Base-by-base conservation (phyloP, 148 eudicot genomes). In the Camellia lanceoleosa region DNA sequence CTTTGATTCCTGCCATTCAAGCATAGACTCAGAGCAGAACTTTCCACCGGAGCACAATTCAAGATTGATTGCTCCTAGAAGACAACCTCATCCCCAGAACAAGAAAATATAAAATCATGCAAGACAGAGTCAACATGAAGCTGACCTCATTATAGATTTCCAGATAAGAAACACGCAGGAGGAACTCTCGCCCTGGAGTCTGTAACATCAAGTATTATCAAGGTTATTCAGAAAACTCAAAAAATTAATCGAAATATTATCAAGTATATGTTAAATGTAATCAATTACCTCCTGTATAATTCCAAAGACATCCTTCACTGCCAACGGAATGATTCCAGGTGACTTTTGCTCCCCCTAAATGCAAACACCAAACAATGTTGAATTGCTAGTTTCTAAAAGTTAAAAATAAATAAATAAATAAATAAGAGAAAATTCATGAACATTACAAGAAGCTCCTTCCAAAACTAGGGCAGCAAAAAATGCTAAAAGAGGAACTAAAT, bases 111-210 rank as follows among this genome's bases (percentile, higher is more conserved):
- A 65, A 67, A 75, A 60, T 60, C 19, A 46, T 23, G 16, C 42
- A 69, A 68, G 6, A 44, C 43, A 68, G n/a, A 56, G 38, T 19
- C 59, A 77, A 11, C 30, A 23, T 23, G 46, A 80, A 67, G 63
- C 91, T 78, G 30, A 93, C 97, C 97, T 93, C 97, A 70, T 93
- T 93, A 82, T 93, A 93, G 60, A 93, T 93, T 83, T 93, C 97
- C 77, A 93, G 87, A 79, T 93, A 93, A 38, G 97, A 93, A 71
- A 93, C 94, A 76, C 94, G 94, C 61, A 93, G 97, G 82, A 93
- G 91, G 80, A 88, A 93, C 81, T 93, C 97, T 77, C 93, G 78
- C 60, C 91, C 89, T 41, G 97, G 94, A 47, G 92, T 93, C 97
- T 93, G 84, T 80, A 63, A 78, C 3, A 84, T 70, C 52, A 76